Percentiles rank a stretch among this genome's conserved stretches.
These are phyloP conservation scores for Euptelea pleiosperma DNA, from an alignment of 164 flowering plant species.

Conservation along the genomic window DNA sequence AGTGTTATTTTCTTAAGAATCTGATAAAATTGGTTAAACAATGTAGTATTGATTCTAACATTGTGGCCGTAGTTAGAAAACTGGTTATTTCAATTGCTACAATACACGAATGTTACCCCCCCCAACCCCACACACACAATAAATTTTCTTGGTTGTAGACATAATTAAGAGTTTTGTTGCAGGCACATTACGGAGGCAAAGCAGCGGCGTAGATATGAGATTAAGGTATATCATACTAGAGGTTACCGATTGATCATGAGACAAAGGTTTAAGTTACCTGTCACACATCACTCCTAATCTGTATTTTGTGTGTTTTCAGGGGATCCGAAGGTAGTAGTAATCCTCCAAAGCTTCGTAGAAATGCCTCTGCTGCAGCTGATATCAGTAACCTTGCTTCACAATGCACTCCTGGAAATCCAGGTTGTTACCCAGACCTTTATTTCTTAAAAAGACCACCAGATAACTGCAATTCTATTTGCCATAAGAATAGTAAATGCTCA, in stretches of 20 bases:
- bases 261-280: not conserved
- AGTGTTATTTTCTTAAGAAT: no score
- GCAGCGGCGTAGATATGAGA: conserved; percentile 63
- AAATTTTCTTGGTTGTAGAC: not conserved
- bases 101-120: no score
- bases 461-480: no score
- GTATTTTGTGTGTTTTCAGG: conserved; percentile 28
- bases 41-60: no score
- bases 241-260: conserved; percentile 4
- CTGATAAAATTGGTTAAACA: no score
- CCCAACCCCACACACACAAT: no score
- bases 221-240: conserved; percentile 44
- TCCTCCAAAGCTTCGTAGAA: conserved; percentile 65
- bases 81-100: no score
- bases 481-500: no score
- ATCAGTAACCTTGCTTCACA: conserved; percentile 48
- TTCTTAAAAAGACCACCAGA: no score
- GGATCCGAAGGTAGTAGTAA: conserved; percentile 35
- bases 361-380: conserved; percentile 72
- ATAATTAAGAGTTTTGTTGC: conserved; percentile 18
- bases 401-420: conserved; percentile 44
- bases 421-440: conserved; percentile 27
- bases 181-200: conserved; percentile 75
- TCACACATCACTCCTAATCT: not conserved
- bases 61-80: no score